These are phyloP conservation scores for Termitomyces sp. DNA, from an alignment of 768 basidiomycete species.

Conservation along the genomic window DNA sequence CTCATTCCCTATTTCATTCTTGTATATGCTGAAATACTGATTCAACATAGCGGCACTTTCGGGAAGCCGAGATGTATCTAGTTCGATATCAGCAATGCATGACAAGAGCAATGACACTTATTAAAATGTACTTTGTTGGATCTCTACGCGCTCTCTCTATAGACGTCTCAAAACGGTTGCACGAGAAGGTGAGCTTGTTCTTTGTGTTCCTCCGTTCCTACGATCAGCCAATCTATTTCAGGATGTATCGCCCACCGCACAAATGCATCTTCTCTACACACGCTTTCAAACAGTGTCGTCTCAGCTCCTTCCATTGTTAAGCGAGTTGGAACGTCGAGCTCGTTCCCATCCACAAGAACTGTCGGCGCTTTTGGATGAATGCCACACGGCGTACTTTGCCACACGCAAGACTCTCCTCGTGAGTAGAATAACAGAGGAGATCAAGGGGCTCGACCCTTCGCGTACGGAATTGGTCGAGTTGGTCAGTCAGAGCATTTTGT, in stretches of 20 bases:
- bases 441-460: constrained; percentile 73
- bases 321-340: constrained; percentile 81
- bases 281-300: constrained; percentile 73
- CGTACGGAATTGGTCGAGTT: constrained; percentile 84
- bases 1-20: background rate
- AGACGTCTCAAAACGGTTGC: constrained; percentile 71
- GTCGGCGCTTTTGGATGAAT: constrained; percentile 74
- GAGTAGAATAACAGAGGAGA: constrained; percentile 72
- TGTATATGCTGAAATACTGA: background rate
- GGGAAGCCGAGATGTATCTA: constrained; percentile 91
- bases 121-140: constrained; percentile 94
- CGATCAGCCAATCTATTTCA: constrained; percentile 19
- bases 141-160: constrained; percentile 72
- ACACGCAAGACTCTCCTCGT: constrained; percentile 69
- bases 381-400: constrained; percentile 78
- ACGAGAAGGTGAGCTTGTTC: constrained; percentile 54
- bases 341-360: constrained; percentile 79
- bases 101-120: constrained; percentile 95
- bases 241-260: constrained; percentile 77
- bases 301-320: constrained; percentile 71
- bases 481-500: constrained; percentile 32
- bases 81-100: constrained; percentile 97
- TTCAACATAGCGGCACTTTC: constrained; percentile 69
- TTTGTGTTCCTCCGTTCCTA: background rate
- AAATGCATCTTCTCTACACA: constrained; percentile 83